Evolutionary conservation across 2,329 filamentous ascomycete species (phyloP).

Genomic region (Juglanconis juglandina): DNA sequence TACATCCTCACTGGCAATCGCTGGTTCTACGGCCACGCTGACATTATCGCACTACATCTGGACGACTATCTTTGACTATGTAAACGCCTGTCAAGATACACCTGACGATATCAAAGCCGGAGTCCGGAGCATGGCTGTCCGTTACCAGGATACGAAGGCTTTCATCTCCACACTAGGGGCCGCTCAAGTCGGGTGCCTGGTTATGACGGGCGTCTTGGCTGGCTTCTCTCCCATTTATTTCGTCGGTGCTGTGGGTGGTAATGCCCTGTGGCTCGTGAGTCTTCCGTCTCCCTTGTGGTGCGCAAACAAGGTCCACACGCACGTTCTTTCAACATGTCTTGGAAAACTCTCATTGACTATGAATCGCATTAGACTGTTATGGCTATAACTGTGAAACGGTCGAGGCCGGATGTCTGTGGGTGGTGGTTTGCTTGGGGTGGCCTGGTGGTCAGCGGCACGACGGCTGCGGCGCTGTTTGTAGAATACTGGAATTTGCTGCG

Average conservation of each 20-base stretch:
- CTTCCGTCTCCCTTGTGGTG: neutral
- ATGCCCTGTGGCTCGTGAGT: conserved; percentile 18
- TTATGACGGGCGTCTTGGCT: conserved; percentile 16
- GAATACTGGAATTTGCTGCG: conserved; percentile 12
- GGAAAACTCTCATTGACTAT: neutral
- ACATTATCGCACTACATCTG: conserved; percentile 35
- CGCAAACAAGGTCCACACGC: too few species aligned
- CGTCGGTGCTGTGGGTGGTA: conserved; percentile 18
- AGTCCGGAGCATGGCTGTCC: conserved; percentile 48
- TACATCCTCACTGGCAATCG: conserved; percentile 33
- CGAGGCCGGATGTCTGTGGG: conserved; percentile 20
- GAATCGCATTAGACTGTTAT: conserved; percentile 6
- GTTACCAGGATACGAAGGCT: conserved; percentile 31
- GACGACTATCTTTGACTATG: conserved; percentile 48
- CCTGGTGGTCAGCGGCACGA: conserved; percentile 22
- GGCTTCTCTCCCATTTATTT: conserved; percentile 20
- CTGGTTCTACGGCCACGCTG: conserved; percentile 41
- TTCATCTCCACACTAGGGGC: conserved; percentile 20
- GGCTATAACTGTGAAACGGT: conserved; percentile 21
- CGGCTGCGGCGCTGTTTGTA: conserved; percentile 18
- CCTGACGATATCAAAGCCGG: conserved; percentile 46
- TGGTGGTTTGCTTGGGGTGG: conserved; percentile 25
- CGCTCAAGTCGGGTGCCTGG: conserved; percentile 19
- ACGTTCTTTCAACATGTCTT: too few species aligned
- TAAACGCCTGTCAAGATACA: conserved; percentile 50